phyloP scores from a whole-genome alignment of 371 early-diverging fungal genomes.

The Saksenaea vasiformis region DNA sequence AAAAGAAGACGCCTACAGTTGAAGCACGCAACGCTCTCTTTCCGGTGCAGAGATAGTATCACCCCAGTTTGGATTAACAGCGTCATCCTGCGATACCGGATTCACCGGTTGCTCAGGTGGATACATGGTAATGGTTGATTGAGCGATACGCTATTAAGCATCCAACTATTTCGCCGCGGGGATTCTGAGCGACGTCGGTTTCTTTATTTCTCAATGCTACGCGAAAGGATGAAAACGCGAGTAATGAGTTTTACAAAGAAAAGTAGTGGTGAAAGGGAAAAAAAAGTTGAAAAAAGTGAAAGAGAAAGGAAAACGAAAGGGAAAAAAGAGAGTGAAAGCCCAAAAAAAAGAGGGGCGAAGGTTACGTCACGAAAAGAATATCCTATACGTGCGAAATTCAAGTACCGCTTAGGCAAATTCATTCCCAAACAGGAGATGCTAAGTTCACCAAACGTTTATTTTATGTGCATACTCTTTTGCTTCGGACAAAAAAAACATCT shows the following conservation, averaged over 20 bases:
- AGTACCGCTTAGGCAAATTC: too few species aligned
- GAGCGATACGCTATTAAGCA: neutral
- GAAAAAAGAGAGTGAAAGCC: neutral
- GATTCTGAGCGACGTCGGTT: neutral
- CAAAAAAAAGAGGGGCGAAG: neutral
- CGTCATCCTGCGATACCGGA: constrained; percentile 9
- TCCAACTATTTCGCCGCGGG: neutral
- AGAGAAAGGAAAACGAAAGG: neutral
- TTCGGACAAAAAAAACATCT: too few species aligned
- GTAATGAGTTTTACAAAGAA: neutral
- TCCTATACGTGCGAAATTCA: too few species aligned
- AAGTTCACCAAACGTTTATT: too few species aligned
- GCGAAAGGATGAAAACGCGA: neutral
- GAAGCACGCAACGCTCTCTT: constrained; percentile 35
- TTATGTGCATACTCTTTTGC: too few species aligned
- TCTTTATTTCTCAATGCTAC: neutral
- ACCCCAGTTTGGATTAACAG: constrained; percentile 40
- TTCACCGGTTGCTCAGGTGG: neutral
- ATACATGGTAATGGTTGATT: neutral
- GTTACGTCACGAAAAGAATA: too few species aligned
- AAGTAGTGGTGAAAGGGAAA: neutral
- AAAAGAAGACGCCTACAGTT: constrained; percentile 33
- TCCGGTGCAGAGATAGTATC: constrained; percentile 36
- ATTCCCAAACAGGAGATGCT: too few species aligned
- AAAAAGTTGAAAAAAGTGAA: neutral